These are phyloP conservation scores for Berkeleyomyces basicola DNA, from an alignment of 2,329 filamentous ascomycete species.

Conservation along the genomic window DNA sequence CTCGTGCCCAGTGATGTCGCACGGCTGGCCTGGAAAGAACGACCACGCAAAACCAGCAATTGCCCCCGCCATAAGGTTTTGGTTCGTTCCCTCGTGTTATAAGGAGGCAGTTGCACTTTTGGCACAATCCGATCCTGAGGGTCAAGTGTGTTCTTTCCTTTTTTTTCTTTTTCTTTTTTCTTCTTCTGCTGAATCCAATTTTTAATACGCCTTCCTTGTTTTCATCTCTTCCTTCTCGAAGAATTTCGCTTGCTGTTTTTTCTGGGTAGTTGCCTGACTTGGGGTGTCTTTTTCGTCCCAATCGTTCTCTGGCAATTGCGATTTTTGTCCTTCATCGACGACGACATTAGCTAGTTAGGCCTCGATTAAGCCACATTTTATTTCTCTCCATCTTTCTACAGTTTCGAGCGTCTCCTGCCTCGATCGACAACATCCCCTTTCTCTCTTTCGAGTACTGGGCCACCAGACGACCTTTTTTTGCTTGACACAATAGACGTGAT, in stretches of 20 bases:
- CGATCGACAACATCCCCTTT: no score
- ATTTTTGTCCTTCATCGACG: neutral
- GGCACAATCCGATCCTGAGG: neutral
- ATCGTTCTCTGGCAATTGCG: neutral
- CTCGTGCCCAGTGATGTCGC: neutral
- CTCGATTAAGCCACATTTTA: neutral
- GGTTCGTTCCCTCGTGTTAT: neutral
- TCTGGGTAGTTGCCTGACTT: neutral
- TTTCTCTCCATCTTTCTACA: neutral
- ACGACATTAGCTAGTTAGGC: neutral
- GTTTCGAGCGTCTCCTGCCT: neutral
- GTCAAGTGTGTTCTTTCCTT: neutral
- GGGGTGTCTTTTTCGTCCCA: neutral
- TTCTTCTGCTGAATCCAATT: neutral
- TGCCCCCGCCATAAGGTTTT: neutral
- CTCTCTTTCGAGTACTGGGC: neutral
- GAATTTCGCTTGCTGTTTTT: neutral
- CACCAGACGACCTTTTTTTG: neutral
- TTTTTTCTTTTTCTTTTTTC: neutral
- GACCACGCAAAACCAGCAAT: neutral
- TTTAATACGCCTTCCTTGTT: neutral
- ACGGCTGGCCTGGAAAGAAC: neutral
- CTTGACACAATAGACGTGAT: neutral
- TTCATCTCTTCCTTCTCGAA: neutral
- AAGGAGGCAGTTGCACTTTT: constrained; percentile 1